Evolutionary conservation across 2,329 filamentous ascomycete genomes (phyloP), one percentile per base, ranked within the genome.

Genomic region (Botryotinia calthae): DNA sequence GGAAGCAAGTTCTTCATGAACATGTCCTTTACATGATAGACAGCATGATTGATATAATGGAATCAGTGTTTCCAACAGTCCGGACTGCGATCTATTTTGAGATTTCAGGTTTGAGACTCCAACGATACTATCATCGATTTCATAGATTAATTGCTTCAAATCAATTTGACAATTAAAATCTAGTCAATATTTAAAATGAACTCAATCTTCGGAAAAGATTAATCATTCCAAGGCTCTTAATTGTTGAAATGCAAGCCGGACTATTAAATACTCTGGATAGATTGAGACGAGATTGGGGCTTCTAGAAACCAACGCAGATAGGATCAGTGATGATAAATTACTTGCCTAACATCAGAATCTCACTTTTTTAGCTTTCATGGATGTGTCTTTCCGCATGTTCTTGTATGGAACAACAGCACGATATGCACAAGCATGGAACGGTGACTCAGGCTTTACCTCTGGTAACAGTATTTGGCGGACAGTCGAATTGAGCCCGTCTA

Each of bases 261-360:
- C 48, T 51, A 14, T n/a, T 14, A 25, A 12, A n/a, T n/a, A 51
- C 10, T 25, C 48, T 51, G 25, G 37, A 37, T 37, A 37, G 37
- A 37, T 37, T 8, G 37, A 37, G 5, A 84, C 83, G 76, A 85
- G 79, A 74, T 84, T 51, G 4, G 5, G 82, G 66, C 80, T 78
- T 62, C 78, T 82, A 20, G 34, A 34, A 34, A 34, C 81, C 82
- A 4, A 77, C 80, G 14, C 78, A 81, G 65, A 85, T 84, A 2
- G 82, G 83, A 74, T 84, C 84, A 1, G 81, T 82, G 74, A 85
- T 84, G 73, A 84, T 84, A 73, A 84, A 84, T 4, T 79, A 76
- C 20, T 80, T 79, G 7, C 78, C 73, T 31, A 78, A 74, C 82
- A 84, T 81, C 83, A 83, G 85, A 3, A 84, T 82, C 66, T 85